A percentile compares a stretch with the other conserved stretches of the same genome.
Evolutionary conservation across 805 yeast species (phyloP).

Genomic region (Candida sanyiensis): DNA sequence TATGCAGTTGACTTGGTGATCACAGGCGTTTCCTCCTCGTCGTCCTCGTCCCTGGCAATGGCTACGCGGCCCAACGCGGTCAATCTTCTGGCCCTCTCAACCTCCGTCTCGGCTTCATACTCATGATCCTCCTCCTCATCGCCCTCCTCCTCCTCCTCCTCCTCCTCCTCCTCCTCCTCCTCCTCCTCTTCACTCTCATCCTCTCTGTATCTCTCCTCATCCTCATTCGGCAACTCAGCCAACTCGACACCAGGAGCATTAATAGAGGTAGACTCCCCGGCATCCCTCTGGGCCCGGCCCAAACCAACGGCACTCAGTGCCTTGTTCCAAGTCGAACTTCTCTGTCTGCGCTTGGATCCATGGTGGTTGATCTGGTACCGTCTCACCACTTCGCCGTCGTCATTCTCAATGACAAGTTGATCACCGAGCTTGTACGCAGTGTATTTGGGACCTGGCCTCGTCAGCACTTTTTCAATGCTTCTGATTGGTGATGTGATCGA

Average conservation of each 20-base stretch:
- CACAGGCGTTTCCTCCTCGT: conserved; percentile 38
- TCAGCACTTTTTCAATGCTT: conserved; percentile 8
- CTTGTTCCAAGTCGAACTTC: conserved; percentile 37
- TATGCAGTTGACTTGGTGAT: conserved; percentile 7
- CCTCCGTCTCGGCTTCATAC: conserved; percentile 48
- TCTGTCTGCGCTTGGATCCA: conserved; percentile 16
- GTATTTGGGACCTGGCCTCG: conserved; percentile 24
- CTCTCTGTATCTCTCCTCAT: conserved; percentile 19
- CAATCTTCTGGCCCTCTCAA: conserved; percentile 58
- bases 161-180: conserved; percentile 17
- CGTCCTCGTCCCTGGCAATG: conserved; percentile 37
- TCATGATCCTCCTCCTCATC: conserved; percentile 26
- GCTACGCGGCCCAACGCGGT: conserved; percentile 46
- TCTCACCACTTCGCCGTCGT: conserved; percentile 86
- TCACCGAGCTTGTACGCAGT: conserved; percentile 79
- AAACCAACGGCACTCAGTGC: conserved; percentile 55
- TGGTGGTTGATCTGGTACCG: conserved; percentile 72
- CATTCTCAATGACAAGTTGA: conserved; percentile 76
- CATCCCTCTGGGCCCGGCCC: no score
- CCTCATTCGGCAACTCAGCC: background rate
- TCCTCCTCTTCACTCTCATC: conserved; percentile 21
- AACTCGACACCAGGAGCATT: background rate
- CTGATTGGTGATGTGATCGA: conserved; percentile 19
- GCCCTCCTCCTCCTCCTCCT: conserved; percentile 22
- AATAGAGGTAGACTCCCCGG: background rate